Conservation (phyloP, 257 asterid genomes). For the Thymus quinquecostatus region DNA sequence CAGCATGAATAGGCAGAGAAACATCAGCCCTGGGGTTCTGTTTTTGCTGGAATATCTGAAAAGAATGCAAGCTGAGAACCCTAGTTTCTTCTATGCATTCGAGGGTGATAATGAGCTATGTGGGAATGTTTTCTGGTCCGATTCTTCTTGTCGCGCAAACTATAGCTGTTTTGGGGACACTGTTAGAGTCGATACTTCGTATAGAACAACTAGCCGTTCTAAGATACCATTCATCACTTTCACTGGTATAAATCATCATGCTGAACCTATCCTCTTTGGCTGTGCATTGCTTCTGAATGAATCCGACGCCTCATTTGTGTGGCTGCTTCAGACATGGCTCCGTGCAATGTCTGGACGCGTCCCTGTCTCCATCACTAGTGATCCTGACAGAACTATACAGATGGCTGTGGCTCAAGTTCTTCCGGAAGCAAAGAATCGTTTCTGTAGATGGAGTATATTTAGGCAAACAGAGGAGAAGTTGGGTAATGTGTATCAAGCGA, state of each 20-base stretch:
- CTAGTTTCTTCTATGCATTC: conserved; percentile 62
- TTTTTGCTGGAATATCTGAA: conserved; percentile 64
- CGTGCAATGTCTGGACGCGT: conserved; percentile 61
- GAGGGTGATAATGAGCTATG: conserved; percentile 60
- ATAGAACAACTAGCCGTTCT: conserved; percentile 42
- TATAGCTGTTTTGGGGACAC: conserved; percentile 76
- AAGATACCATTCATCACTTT: conserved; percentile 66
- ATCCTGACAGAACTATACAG: conserved; percentile 62
- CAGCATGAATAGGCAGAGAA: conserved; percentile 46
- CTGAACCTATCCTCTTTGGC: conserved; percentile 80
- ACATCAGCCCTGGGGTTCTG: conserved; percentile 53
- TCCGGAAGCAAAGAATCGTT: conserved; percentile 61
- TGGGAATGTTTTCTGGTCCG: conserved; percentile 76
- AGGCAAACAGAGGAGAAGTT: conserved; percentile 71
- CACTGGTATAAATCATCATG: conserved; percentile 88
- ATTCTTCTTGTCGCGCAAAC: conserved; percentile 55
- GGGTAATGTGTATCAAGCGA: conserved; percentile 46
- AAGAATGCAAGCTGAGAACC: conserved; percentile 62
- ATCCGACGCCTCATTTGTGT: conserved; percentile 55
- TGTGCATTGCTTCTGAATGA: conserved; percentile 73
- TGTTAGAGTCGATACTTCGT: conserved; percentile 64
- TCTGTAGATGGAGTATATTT: conserved; percentile 72
- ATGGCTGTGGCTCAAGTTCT: conserved; percentile 66
- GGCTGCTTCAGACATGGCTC: conserved; percentile 85
- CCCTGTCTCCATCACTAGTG: conserved; percentile 72